Percentiles rank a stretch among this genome's conserved stretches.
Evolutionary conservation across 2,329 filamentous ascomycete genomes (phyloP).

Genomic region (Verticillium longisporum): DNA sequence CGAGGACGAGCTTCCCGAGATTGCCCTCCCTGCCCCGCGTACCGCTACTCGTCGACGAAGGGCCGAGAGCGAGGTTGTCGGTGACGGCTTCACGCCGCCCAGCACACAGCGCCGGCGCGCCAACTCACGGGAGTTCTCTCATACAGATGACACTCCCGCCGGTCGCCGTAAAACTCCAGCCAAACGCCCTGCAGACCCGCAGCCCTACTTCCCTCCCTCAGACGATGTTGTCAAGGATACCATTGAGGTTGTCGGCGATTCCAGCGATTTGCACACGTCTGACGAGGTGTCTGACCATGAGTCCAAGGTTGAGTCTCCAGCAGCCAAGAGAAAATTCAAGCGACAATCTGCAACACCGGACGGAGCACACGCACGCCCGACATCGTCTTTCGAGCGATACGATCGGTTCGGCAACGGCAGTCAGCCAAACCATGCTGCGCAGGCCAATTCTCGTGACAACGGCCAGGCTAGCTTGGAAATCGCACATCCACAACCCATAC

Average conservation of each 20-base stretch:
- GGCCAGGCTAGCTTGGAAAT: conserved; percentile 1
- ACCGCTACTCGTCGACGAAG: conserved; percentile 20
- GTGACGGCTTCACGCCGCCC: conserved; percentile 8
- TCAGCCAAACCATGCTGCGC: neutral
- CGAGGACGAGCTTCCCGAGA: conserved; percentile 33
- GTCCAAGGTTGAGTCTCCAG: neutral
- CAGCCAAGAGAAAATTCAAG: neutral
- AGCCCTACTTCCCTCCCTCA: conserved; percentile 7
- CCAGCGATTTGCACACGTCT: conserved; percentile 19
- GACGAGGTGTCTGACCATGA: conserved; percentile 17
- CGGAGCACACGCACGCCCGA: neutral
- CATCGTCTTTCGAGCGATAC: neutral
- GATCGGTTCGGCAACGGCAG: neutral
- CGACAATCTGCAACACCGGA: neutral
- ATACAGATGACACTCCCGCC: neutral
- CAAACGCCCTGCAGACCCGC: conserved; percentile 26
- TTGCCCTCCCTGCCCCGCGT: conserved; percentile 12
- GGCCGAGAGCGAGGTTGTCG: conserved; percentile 17
- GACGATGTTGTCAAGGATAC: conserved; percentile 47
- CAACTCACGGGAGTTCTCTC: conserved; percentile 10
- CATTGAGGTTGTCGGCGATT: conserved; percentile 45
- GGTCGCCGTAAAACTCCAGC: conserved; percentile 31
- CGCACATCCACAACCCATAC: conserved; percentile 10
- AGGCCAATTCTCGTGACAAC: neutral
- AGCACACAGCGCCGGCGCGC: conserved; percentile 7